Base-by-base conservation (phyloP, 768 basidiomycete genomes). In the Collybia sordida region DNA sequence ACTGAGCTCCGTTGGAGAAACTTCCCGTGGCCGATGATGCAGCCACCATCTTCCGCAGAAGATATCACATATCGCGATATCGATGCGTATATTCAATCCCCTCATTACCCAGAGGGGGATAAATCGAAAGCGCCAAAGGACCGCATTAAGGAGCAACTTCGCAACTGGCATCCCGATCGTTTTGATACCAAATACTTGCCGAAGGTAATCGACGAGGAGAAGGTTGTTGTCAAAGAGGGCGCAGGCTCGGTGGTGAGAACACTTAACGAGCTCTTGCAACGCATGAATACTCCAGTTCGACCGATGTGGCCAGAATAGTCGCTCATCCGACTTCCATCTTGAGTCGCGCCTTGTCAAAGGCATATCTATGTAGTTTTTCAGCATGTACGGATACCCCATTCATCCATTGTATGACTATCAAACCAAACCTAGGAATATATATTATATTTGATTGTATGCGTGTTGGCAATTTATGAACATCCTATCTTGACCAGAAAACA, bases 121-220 rank as follows among this genome's bases (percentile, higher is more conserved):
- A 78, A 74, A 59, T 56, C 72, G 43, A 81, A 77, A 65, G 70
- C 71, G 41, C 58, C 73, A 43, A 88, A 86, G 68, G 89, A 90
- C 57, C 81, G 87, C 12, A 74, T 90, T 55, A 88, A 83, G 71
- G 88, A 90, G 52, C 81, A 83, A 47, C 76, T 92, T 57, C 78
- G 80, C 65, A 70, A 77, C 55, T 92, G 88, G 89, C 89, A 92
- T 66, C 89, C 90, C 3, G 90, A 92, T 67, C 81, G 86, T 27
- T 91, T 92, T 60, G 85, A 90, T 56, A 82, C 81, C 28, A 83
- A 85, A 63, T 68, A 80, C 46, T 63, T 91, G 60, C 69, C 76
- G 9, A 83, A 83, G 65, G 86, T 90, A 42, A 66, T 71, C 42
- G 82, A 84, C 53, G 72, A 63, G 28, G 86, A 90, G 52, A 76